Base-by-base conservation (phyloP, 1,139 yeast species). In the Candida gigantensis region DNA sequence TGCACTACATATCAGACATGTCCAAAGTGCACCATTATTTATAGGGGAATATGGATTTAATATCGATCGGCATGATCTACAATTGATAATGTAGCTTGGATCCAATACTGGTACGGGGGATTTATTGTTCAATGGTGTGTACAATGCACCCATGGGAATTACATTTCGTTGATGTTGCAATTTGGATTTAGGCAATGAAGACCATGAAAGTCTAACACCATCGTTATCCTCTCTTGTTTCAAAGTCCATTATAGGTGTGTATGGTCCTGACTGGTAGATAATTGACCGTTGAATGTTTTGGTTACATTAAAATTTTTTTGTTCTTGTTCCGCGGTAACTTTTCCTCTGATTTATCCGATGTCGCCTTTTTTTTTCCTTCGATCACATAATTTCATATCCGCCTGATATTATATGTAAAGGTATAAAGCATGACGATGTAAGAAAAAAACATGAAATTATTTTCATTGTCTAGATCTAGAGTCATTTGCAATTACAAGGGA, bases 191-290 rank as follows among this genome's bases (percentile, higher is more conserved):
- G 92, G 89, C 37, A 92, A 72, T 34, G 79, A 77, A 60, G 87
- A 90, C 96, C 97, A 92, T 16, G 96, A 77, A 59, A 86, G 78
- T 49, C 97, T 79, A 34, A 89, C 81, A 39, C 97, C 98, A 57
- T 90, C 95, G 41, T 65, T 62, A 57, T 92, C 97, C 62, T 92
- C 98, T 52, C 79, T 76, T 30, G 78, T 77, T 60, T 90, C 97
- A 60, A 89, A 88, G 28, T 45, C 50, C 49, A 44, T 46, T 20
- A 9, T n/a, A n/a, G n/a, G n/a, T n/a, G n/a, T n/a, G n/a, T n/a
- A n/a, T n/a, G n/a, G n/a, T n/a, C n/a, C n/a, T n/a, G n/a, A n/a
- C n/a, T n/a, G n/a, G n/a, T n/a, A n/a, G n/a, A n/a, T n/a, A n/a
- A n/a, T n/a, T n/a, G n/a, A n/a, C n/a, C n/a, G n/a, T n/a, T n/a